These are phyloP conservation scores for Phoenix roebelenii DNA, from an alignment of 176 grass and related monocot species.

Conservation along the genomic window DNA sequence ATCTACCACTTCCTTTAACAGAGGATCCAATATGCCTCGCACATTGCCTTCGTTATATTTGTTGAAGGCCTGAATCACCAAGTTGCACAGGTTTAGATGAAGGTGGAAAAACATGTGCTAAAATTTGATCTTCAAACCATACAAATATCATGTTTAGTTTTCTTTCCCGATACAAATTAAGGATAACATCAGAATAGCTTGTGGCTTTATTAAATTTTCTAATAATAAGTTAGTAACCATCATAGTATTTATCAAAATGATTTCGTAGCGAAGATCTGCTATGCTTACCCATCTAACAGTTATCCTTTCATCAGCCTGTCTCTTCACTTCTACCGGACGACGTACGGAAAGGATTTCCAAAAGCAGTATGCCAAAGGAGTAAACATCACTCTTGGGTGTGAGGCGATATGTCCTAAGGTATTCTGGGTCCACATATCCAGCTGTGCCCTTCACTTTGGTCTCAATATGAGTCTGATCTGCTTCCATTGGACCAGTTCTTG, in stretches of 20 bases:
- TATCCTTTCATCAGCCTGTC: constrained; percentile 55
- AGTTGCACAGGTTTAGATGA: too few relatives aligned
- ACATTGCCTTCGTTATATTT: constrained; percentile 29
- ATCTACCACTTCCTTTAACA: constrained; percentile 34
- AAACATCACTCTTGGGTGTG: constrained; percentile 83
- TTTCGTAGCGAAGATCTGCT: too few relatives aligned
- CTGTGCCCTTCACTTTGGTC: constrained; percentile 77
- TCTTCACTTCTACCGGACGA: constrained; percentile 66
- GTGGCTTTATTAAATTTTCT: too few relatives aligned
- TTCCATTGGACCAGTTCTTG: constrained; percentile 66
- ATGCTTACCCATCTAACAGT: constrained; percentile 88
- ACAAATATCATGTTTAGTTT: too few relatives aligned
- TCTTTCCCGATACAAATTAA: too few relatives aligned
- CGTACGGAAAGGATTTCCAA: constrained; percentile 86
- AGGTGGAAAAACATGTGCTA: too few relatives aligned
- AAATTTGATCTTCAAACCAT: too few relatives aligned
- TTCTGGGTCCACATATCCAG: constrained; percentile 87
- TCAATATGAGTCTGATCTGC: constrained; percentile 71
- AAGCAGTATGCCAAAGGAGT: constrained; percentile 89
- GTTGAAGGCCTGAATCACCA: constrained; percentile 32
- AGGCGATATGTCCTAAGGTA: constrained; percentile 75
- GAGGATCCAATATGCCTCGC: constrained; percentile 48
- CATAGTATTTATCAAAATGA: too few relatives aligned
- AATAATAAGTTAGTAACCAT: too few relatives aligned
- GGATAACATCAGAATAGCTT: too few relatives aligned